These are phyloP conservation scores for Helichrysum umbraculigerum DNA, from an alignment of 129 eudicot species.

Conservation along the genomic window DNA sequence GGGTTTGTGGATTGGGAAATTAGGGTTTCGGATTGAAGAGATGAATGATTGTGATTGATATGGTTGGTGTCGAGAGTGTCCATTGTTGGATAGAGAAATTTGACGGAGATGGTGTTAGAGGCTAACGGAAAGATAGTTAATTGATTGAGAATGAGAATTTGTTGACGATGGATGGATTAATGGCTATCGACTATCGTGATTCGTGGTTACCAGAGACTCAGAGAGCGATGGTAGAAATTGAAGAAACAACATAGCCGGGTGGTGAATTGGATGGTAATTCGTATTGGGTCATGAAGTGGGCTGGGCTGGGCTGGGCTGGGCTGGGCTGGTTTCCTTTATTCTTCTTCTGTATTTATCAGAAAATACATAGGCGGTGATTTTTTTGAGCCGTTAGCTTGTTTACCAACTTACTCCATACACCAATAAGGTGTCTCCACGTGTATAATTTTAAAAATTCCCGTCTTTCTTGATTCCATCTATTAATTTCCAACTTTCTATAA, in stretches of 20 bases:
- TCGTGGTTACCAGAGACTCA: not conserved
- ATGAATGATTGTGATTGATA: constrained; percentile 24
- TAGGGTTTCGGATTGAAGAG: constrained; percentile 31
- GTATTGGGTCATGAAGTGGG: not conserved
- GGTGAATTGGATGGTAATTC: not conserved
- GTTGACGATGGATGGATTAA: not conserved
- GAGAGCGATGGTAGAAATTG: too few species aligned
- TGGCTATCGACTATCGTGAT: too few species aligned
- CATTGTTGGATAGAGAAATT: constrained; percentile 8
- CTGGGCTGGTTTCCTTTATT: too few species aligned
- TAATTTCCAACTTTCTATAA: too few species aligned
- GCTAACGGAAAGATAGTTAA: not conserved
- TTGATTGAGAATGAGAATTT: not conserved
- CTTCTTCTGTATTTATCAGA: too few species aligned
- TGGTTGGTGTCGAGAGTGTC: constrained; percentile 17
- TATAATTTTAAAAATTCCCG: too few species aligned
- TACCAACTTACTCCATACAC: too few species aligned
- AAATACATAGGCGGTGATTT: too few species aligned
- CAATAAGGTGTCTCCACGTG: too few species aligned
- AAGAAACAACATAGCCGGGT: not conserved
- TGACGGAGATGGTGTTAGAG: constrained; percentile 5
- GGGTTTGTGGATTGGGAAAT: constrained; percentile 6
- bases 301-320: too few species aligned
- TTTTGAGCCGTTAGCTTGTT: too few species aligned
- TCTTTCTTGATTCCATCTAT: too few species aligned